Base-by-base conservation (phyloP, 2,329 filamentous ascomycete species). In the Aspergillus aculeatinus region DNA sequence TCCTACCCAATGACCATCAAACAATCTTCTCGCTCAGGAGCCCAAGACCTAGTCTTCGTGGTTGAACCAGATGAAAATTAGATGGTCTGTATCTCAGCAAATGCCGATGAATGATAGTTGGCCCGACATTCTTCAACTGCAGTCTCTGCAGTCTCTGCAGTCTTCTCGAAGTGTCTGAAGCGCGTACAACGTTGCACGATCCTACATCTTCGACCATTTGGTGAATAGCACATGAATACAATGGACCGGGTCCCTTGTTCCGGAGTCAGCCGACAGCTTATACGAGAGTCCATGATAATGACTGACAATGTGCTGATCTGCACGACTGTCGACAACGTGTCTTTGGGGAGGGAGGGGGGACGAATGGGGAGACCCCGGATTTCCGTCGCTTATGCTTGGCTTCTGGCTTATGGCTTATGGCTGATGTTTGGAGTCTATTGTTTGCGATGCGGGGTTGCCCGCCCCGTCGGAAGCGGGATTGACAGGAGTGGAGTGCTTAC, bases 1-100 rank as follows among this genome's bases (percentile, higher is more conserved):
- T 55, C 54, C 35, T 52, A 51, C 42, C 60, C 57, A 62, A 62
- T 62, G 31, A 59, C 33, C 31, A 44, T 19, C 19, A 10, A 44
- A 27, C 23, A 10, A 16, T 5, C 27, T 3, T 42, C 33, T 29
- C 39, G 5, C 51, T 55, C 10, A 25, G 57, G 51, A 33, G 16
- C 33, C 33, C 12, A 35, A 35, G 33, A 48, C 57, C 27, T 35
- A 16, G 51, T 16, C 19, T 16, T 44, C 35, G 44, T 33, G 51
- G 60, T 42, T 16, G 48, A 29, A 52, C 51, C 50, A 35, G 52
- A 56, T 19, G 52, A 19, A 25, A 23, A 35, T 27, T 21, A 12
- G 23, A 51, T n/a, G 12, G 14, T 44, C 14, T 19, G 39, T 7
- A 19, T 44, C 16, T 16, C 39, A 19, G 39, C 16, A 19, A 9